Evolutionary conservation across 306 rosid genomes (phyloP).

Genomic region (Gillenia trifoliata): DNA sequence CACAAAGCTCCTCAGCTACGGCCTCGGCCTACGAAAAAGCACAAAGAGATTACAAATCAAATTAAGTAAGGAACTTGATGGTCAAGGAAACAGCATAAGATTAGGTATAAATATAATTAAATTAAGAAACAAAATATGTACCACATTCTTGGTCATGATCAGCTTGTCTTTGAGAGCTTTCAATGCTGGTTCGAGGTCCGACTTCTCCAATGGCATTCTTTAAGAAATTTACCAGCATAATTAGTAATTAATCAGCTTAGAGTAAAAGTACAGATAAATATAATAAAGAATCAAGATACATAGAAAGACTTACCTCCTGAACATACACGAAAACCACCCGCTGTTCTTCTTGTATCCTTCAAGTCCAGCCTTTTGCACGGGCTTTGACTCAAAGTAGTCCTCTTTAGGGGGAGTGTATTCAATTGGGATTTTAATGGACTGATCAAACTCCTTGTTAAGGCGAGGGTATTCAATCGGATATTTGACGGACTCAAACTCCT

Average conservation of each 20-base stretch:
- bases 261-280: too few species aligned
- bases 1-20: slow-evolving; percentile 96
- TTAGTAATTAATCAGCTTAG: too few species aligned
- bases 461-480: too few species aligned
- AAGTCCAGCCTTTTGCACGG: slow-evolving; percentile 46
- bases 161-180: slow-evolving; percentile 94
- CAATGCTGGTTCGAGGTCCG: slow-evolving; percentile 94
- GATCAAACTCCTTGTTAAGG: too few species aligned
- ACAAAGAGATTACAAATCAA: background rate
- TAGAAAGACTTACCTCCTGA: slow-evolving; percentile 57
- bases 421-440: too few species aligned
- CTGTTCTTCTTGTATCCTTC: slow-evolving; percentile 49
- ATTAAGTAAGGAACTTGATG: background rate
- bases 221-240: too few species aligned
- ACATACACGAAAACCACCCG: slow-evolving; percentile 95
- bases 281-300: too few species aligned
- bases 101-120: too few species aligned
- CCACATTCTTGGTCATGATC: slow-evolving; percentile 93
- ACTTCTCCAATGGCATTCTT: slow-evolving; percentile 47
- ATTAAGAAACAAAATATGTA: slow-evolving; percentile 24
- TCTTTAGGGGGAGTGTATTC: too few species aligned
- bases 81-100: too few species aligned
- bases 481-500: too few species aligned
- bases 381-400: too few species aligned
- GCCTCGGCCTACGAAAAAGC: slow-evolving; percentile 69